Conservation (phyloP, 202 grass and related monocot species). For the Musa balbisiana region DNA sequence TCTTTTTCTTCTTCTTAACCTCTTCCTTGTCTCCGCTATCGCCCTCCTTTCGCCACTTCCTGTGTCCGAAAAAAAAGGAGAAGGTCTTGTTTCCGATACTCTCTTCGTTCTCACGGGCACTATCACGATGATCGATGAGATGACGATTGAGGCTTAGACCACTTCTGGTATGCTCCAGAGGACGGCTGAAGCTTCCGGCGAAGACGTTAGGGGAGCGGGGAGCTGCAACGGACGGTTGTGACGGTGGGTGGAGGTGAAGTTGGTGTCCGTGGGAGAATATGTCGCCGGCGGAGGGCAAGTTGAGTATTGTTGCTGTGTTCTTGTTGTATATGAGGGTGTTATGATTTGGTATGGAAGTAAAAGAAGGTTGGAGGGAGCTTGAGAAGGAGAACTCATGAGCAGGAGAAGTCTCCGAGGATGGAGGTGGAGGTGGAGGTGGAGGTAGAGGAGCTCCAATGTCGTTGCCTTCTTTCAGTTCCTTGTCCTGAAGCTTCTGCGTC, state of each 20-base stretch:
- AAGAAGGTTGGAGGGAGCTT: not conserved
- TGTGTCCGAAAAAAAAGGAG: not conserved
- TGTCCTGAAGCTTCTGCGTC: not conserved
- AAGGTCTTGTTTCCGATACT: not conserved
- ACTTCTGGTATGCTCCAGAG: not conserved
- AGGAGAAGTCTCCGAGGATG: not conserved
- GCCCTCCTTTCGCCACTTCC: not conserved
- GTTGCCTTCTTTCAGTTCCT: not conserved
- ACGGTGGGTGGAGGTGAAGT: not conserved
- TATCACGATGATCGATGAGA: not conserved
- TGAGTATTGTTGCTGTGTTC: not conserved
- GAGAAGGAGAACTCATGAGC: not conserved
- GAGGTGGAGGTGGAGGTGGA: not conserved
- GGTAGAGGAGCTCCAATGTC: not conserved
- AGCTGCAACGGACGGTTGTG: too few species aligned
- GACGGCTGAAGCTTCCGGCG: too few species aligned
- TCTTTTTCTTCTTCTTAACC: not conserved
- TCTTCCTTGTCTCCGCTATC: not conserved
- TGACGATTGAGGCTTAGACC: not conserved
- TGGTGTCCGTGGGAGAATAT: not conserved
- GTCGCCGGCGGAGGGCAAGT: not conserved
- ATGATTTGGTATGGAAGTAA: not conserved
- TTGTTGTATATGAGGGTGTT: not conserved
- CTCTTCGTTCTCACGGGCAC: not conserved
- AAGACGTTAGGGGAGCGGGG: too few species aligned